phyloP scores from a whole-genome alignment of 2,329 filamentous ascomycete genomes.

The Neopestalotiopsis clavispora region DNA sequence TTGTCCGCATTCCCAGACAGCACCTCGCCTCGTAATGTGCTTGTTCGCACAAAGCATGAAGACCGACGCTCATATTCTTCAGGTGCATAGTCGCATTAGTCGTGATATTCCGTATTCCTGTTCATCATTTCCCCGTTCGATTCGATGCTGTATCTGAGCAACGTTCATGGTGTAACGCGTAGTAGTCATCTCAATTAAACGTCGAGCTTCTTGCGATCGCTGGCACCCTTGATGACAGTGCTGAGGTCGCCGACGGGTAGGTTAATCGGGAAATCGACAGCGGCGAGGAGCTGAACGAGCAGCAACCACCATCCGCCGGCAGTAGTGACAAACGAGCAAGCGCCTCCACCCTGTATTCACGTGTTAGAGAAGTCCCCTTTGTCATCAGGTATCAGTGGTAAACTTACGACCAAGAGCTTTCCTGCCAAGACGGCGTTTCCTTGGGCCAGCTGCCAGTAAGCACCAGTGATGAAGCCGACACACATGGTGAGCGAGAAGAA shows the following conservation, averaged over 20 bases:
- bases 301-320: conserved; percentile 28
- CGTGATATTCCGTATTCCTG: background rate
- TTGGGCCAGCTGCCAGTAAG: conserved; percentile 61
- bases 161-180: background rate
- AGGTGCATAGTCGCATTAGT: background rate
- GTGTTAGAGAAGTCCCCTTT: conserved; percentile 1
- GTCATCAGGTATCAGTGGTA: background rate
- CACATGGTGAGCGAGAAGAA: conserved; percentile 66
- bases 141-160: background rate
- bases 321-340: conserved; percentile 24
- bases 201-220: conserved; percentile 15
- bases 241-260: conserved; percentile 28
- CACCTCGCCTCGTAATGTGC: background rate
- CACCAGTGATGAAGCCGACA: conserved; percentile 64
- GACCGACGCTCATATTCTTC: background rate
- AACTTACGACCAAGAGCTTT: conserved; percentile 34
- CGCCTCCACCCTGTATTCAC: conserved; percentile 23
- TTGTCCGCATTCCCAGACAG: background rate
- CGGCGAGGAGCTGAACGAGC: conserved; percentile 24
- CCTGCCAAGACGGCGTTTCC: conserved; percentile 35
- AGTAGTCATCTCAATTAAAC: background rate
- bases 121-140: background rate
- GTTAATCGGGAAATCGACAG: conserved; percentile 26
- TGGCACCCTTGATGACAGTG: conserved; percentile 23
- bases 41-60: background rate